phyloP scores from a whole-genome alignment of 1,139 yeast species.

The Lodderomyces orthopsilosis region DNA sequence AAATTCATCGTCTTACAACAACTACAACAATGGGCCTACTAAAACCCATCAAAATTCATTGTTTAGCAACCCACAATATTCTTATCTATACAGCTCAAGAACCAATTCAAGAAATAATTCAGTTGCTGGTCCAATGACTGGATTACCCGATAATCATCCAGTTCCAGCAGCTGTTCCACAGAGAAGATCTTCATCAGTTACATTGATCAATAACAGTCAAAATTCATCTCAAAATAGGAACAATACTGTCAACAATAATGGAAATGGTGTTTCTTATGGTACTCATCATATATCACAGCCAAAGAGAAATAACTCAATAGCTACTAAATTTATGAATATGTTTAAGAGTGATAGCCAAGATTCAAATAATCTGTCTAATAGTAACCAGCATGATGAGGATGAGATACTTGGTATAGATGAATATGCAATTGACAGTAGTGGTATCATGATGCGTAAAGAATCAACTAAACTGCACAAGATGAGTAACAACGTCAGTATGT shows the following conservation, averaged over 20 bases:
- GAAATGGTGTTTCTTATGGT: neutral
- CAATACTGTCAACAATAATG: conserved; percentile 1
- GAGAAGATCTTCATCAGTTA: conserved; percentile 10
- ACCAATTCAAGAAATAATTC: conserved; percentile 6
- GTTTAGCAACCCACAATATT: conserved; percentile 2
- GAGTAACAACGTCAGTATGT: neutral
- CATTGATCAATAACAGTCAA: conserved; percentile 10
- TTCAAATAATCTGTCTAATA: neutral
- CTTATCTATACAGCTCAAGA: conserved; percentile 3
- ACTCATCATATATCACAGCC: conserved; percentile 2
- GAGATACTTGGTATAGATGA: neutral
- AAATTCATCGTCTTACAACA: conserved; percentile 4
- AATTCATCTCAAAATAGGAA: conserved; percentile 5
- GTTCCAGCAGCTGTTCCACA: neutral
- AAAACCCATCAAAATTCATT: neutral
- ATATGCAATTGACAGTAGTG: neutral
- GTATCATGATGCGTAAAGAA: conserved; percentile 3
- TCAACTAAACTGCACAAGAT: conserved; percentile 7
- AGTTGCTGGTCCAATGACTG: neutral
- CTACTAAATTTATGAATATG: conserved; percentile 9
- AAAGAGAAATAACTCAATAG: conserved; percentile 8
- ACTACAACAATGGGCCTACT: neutral
- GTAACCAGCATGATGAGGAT: neutral
- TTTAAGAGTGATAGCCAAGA: conserved; percentile 2
- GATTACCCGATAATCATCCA: neutral